Evolutionary conservation across 495 filamentous ascomycete genomes (phyloP).

Genomic region (Daldinia childiae): DNA sequence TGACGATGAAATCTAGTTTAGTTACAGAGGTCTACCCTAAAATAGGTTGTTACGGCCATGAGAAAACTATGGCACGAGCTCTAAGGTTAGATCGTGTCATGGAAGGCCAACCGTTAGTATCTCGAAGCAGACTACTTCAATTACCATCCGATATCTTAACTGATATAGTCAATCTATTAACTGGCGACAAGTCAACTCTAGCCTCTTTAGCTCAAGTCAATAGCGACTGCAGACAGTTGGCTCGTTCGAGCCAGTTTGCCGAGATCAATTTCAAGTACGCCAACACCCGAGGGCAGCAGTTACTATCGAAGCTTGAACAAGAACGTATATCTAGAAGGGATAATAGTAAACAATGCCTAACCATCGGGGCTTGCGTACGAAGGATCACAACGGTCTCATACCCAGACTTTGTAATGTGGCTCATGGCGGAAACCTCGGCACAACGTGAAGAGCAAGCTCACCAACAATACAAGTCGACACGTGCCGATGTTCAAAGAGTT

Average conservation of each 20-base stretch:
- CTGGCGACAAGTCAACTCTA: not conserved
- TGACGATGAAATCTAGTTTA: not conserved
- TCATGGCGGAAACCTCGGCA: not conserved
- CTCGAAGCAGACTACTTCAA: constrained; percentile 3
- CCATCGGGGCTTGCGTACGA: not conserved
- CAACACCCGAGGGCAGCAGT: not conserved
- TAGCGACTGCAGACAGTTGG: constrained; percentile 11
- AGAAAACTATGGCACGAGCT: not conserved
- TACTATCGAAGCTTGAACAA: not conserved
- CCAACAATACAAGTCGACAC: not conserved
- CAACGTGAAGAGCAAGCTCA: not conserved
- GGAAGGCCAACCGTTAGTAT: not conserved
- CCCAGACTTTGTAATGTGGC: not conserved
- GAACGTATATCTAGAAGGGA: not conserved
- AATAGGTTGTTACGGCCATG: not conserved
- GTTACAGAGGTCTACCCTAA: not conserved
- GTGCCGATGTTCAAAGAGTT: not conserved
- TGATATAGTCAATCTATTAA: constrained; percentile 14
- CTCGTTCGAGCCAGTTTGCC: constrained; percentile 20
- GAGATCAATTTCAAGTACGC: constrained; percentile 1
- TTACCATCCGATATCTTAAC: constrained; percentile 6
- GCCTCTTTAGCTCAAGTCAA: constrained; percentile 11
- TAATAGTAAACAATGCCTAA: not conserved
- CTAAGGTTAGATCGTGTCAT: not conserved
- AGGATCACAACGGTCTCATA: not conserved